A percentile compares a stretch with the other conserved stretches of the same genome.
Conservation (phyloP, 164 flowering plant species). For the Aristolochia fimbriata region DNA sequence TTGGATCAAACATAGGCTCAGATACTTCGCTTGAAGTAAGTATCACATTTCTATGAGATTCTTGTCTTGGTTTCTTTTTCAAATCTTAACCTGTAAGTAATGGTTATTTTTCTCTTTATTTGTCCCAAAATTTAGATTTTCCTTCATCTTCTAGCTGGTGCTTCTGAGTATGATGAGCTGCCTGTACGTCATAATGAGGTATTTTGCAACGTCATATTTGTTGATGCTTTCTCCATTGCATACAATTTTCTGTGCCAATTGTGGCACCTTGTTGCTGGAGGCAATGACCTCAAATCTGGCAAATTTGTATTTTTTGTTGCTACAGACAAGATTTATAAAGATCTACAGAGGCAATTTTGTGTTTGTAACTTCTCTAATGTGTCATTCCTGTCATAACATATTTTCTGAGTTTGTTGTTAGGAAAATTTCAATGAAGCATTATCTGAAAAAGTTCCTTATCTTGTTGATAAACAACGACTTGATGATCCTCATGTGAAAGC, state of each 20-base stretch:
- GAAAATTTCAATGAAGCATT: constrained; percentile 72
- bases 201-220: constrained; percentile 1
- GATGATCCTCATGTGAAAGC: constrained; percentile 98
- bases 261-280: no score
- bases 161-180: constrained; percentile 92
- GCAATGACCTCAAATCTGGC: no score
- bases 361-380: background rate
- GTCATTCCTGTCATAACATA: background rate
- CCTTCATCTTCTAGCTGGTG: constrained; percentile 78
- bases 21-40: constrained; percentile 92
- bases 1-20: constrained; percentile 83
- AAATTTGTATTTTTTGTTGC: no score
- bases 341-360: no score
- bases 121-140: constrained; percentile 37
- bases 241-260: no score
- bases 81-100: background rate
- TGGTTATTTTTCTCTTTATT: background rate
- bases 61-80: background rate
- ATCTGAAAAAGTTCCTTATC: constrained; percentile 50
- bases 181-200: constrained; percentile 99
- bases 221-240: no score
- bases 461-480: constrained; percentile 66
- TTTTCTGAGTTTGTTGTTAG: constrained; percentile 20
- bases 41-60: background rate
- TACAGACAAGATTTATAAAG: no score